Base-by-base conservation (phyloP, 257 asterid genomes). In the Solanum pinnatisectum region DNA sequence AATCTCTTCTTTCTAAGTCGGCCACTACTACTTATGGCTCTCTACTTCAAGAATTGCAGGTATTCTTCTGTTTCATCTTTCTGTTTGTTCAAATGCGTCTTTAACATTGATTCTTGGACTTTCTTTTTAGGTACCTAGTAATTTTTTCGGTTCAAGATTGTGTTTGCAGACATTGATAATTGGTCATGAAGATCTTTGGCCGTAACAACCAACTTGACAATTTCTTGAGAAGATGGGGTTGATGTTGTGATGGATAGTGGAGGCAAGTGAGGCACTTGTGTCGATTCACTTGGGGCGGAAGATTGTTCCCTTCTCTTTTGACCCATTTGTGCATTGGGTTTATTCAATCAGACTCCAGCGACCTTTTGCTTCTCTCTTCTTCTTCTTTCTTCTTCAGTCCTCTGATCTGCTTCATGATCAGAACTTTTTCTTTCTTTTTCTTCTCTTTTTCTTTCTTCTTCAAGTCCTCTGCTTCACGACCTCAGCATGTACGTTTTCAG, bases 1-100 rank as follows among this genome's bases (percentile, higher is more conserved):
- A 0, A 0, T 52, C 3, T 52, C 60, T 16, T 77, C 88, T 92
- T 77, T 92, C 95, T 84, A 92, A 93, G 90, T 72, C 93, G 18
- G 94, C 90, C 92, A 88, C 91, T 89, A 93, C 95, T 12, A 91
- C 97, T 6, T 93, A 94, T 88, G 93, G 90, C 83, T 92, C 96
- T 78, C 97, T 94, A 35, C 97, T 93, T 67, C 88, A 89, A 22
- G 93, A 95, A 87, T 90, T 94, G 39, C 95, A 95, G 96, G 98
- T 95, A 52, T 25, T 42, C 4, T 59, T 5, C 25, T 23, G 5
- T 56, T 63, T 18, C 3, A 22, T 11, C 18, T 1, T 70, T n/a
- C 15, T 84, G 8, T 70, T 33, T 44, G 35, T 27, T 39, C 9
- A 35, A 37, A 79, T 67, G 4, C 35, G 68, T 10, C 33, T 40